Evolutionary conservation across 2,329 filamentous ascomycete species (phyloP), one percentile per base, ranked within the genome.

Genomic region (Tolypocladium guangdongense): DNA sequence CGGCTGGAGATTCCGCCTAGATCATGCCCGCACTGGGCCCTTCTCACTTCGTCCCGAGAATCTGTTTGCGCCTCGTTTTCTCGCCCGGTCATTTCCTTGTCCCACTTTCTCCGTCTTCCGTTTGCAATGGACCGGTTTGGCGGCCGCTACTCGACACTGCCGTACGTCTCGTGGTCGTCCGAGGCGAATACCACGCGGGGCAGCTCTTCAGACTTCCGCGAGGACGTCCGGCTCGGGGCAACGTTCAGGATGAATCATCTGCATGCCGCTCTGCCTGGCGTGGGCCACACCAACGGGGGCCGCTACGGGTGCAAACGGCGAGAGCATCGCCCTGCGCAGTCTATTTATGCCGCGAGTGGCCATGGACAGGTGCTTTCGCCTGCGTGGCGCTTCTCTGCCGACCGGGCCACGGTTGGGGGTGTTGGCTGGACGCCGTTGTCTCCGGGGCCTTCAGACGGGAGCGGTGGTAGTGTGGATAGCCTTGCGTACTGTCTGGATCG

Each of bases 401-500:
- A 20, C 18, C 37, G 37, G 7, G 3, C 37, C 37, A 20, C 5
- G 37, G 37, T 20, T 4, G n/a, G 37, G 37, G 37, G 18, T 10
- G n/a, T n/a, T 38, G 12, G n/a, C 45, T 30, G 45, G 45, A 8
- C 24, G 45, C 14, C 24, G 16, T 33, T 4, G 45, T 27, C 37
- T n/a, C 37, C 37, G 24, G 45, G 27, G 27, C 24, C 16, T 5
- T 10, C 11, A 8, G 33, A 20, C 2, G 46, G 10, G 32, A 20
- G n/a, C 50, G 41, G 45, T 30, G 37, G 8, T 33, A 22, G 49
- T 14, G 36, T 54, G 2, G 51, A 48, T 35, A 63, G 55, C 16
- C 76, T 72, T 53, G 73, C 69, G 2, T 33, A 83, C 62, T 81
- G 73, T 57, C 73, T 78, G 51, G 73, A 77, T 51, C 72, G 80